Evolutionary conservation across 257 asterid genomes (phyloP), one percentile per base, ranked within the genome.

Genomic region (Craterostigma plantagineum): DNA sequence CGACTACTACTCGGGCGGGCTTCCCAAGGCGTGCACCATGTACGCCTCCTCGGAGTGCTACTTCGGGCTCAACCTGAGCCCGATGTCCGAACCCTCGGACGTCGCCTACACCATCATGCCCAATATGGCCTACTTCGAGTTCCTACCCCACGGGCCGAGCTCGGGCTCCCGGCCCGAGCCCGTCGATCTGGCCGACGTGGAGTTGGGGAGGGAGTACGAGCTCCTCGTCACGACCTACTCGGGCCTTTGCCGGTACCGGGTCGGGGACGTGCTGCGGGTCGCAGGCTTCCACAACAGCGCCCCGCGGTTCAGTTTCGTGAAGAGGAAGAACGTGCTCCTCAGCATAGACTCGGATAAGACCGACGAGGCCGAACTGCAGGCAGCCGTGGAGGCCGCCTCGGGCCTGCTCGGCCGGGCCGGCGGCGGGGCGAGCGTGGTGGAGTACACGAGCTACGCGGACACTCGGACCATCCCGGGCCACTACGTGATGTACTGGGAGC

Each of bases 51-150:
- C 97, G 7, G 97, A 87, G 60, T 87, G 97, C 33, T 87, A 90
- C 16, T 90, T 90, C 49, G 99, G 95, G 1, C 70, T 83, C 2
- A 90, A 90, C 46, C 85, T 90, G 30, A 83, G 75, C 49, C 99
- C 99, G 18, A 79, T 90, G 93, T 75, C 79, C 58, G 71, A 62
- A 45, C 99, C 95, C 1, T 68, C 92, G 0, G 77, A 83, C 38
- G 95, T 90, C 11, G 72, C 94, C 0, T 83, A 83, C 64, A 90
- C 95, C n/a, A 83, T 90, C 63, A 79, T 90, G 92, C 99, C 99
- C 0, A 90, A 79, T 76, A 90, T 90, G 99, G 95, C 74, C 35
- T 90, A 90, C 27, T 90, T 83, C 56, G 95, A 90, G 79, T 90
- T 79, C 72, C 50, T 90, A 34, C 94, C 87, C 0, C 91, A 73